Percentiles rank a stretch among this genome's conserved stretches.
Evolutionary conservation across 352 stramenopile genomes (phyloP).

Genomic region (Phytophthora fragariaefolia): DNA sequence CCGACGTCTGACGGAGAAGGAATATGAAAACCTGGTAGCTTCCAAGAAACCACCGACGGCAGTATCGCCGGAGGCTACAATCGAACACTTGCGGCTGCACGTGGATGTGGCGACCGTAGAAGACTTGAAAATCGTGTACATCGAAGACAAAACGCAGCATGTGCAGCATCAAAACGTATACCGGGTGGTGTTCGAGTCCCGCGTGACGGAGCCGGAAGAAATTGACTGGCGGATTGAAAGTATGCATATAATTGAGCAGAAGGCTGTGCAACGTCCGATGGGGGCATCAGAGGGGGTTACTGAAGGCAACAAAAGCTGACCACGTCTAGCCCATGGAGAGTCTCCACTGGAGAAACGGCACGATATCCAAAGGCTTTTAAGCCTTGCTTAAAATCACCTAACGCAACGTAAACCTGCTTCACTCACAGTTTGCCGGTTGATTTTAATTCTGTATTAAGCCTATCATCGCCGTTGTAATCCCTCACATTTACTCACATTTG

Average conservation of each 20-base stretch:
- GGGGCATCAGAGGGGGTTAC: too few relatives aligned
- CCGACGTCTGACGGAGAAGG: conserved; percentile 45
- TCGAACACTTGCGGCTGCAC: conserved; percentile 49
- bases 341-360: too few relatives aligned
- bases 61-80: conserved; percentile 18
- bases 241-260: conserved; percentile 36
- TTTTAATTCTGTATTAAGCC: too few relatives aligned
- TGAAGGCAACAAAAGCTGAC: too few relatives aligned
- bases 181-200: conserved; percentile 59
- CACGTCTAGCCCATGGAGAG: too few relatives aligned
- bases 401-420: too few relatives aligned
- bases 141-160: conserved; percentile 18
- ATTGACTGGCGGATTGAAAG: conserved; percentile 70
- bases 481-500: too few relatives aligned
- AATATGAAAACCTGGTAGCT: conserved; percentile 42
- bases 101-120: conserved; percentile 51
- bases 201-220: conserved; percentile 58
- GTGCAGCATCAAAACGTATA: conserved; percentile 48
- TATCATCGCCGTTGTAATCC: too few relatives aligned
- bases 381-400: too few relatives aligned
- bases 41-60: conserved; percentile 9
- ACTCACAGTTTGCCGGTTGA: too few relatives aligned
- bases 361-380: too few relatives aligned
- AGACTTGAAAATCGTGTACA: conserved; percentile 43
- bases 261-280: conserved; percentile 10